Evolutionary conservation across 2,329 filamentous ascomycete genomes (phyloP).

Genomic region (Emmonsiellopsis sp.): DNA sequence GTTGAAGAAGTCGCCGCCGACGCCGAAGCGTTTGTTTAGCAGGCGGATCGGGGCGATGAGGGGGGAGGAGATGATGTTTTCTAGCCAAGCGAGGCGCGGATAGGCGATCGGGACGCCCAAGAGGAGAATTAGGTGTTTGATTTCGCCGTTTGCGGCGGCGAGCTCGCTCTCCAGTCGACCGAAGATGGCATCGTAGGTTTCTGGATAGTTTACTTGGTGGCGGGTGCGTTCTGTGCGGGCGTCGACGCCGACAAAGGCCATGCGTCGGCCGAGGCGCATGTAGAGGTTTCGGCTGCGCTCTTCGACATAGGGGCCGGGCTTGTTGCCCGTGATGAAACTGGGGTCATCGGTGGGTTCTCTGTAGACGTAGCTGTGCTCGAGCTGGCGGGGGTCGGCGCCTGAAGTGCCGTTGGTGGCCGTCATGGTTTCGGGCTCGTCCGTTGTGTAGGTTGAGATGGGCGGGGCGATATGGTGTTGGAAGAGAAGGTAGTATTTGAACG

Average conservation of each 20-base stretch:
- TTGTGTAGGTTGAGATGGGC: slow-evolving; percentile 75
- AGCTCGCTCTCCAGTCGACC: slow-evolving; percentile 45
- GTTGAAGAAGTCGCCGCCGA: slow-evolving; percentile 82
- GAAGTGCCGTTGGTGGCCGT: slow-evolving; percentile 40
- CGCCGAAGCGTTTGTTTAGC: slow-evolving; percentile 78
- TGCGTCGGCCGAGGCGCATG: slow-evolving; percentile 55
- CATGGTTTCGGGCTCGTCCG: slow-evolving; percentile 54
- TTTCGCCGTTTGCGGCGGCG: slow-evolving; percentile 39
- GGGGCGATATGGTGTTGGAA: slow-evolving; percentile 74
- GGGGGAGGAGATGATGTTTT: slow-evolving; percentile 81
- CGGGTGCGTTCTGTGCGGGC: slow-evolving; percentile 67
- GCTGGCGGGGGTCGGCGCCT: slow-evolving; percentile 57
- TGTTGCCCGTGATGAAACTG: slow-evolving; percentile 69
- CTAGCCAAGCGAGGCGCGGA: slow-evolving; percentile 82
- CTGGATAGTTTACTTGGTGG: slow-evolving; percentile 79
- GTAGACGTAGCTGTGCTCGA: slow-evolving; percentile 64
- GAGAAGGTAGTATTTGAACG: slow-evolving; percentile 53
- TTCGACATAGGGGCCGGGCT: slow-evolving; percentile 59
- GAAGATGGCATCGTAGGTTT: slow-evolving; percentile 55
- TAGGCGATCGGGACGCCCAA: slow-evolving; percentile 63
- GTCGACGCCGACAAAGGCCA: slow-evolving; percentile 53
- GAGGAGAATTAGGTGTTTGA: slow-evolving; percentile 55
- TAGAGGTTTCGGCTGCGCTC: slow-evolving; percentile 53
- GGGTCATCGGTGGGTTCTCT: slow-evolving; percentile 49
- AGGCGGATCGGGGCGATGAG: slow-evolving; percentile 83